Percentiles rank a stretch among this genome's conserved stretches.
Evolutionary conservation across 768 basidiomycete genomes (phyloP).

Genomic region (Sarcodon aspratus): DNA sequence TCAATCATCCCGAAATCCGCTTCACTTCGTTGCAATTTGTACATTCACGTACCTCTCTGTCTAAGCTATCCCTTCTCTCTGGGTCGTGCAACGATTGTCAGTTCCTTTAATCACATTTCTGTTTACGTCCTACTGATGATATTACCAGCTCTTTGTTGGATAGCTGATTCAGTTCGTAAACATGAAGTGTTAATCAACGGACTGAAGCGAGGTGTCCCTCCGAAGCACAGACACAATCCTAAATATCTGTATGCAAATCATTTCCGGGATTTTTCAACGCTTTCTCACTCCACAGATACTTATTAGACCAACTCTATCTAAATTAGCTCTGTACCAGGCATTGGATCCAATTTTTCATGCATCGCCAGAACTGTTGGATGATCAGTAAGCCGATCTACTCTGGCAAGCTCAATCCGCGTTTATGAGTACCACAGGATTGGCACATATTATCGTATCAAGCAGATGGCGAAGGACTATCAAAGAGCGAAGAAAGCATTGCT

Average conservation of each 20-base stretch:
- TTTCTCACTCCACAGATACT: not conserved
- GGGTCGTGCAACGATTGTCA: conserved; percentile 65
- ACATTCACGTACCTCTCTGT: conserved; percentile 36
- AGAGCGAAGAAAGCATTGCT: conserved; percentile 36
- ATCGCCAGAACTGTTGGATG: not conserved
- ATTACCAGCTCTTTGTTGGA: conserved; percentile 57
- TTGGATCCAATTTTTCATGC: conserved; percentile 7
- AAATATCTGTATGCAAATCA: conserved; percentile 42
- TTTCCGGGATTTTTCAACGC: too few relatives aligned
- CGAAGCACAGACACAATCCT: conserved; percentile 52
- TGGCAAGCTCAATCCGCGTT: not conserved
- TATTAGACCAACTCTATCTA: conserved; percentile 41
- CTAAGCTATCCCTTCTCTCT: conserved; percentile 11
- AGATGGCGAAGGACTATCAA: conserved; percentile 32
- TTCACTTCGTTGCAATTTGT: conserved; percentile 53
- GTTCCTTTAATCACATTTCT: conserved; percentile 5
- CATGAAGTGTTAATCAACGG: conserved; percentile 71
- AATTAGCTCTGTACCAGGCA: conserved; percentile 35
- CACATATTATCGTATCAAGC: conserved; percentile 35
- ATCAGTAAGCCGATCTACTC: not conserved
- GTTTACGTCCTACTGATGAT: not conserved
- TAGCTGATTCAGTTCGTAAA: conserved; percentile 32
- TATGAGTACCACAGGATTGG: conserved; percentile 3
- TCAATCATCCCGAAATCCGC: conserved; percentile 36
- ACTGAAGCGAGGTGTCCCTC: conserved; percentile 62